Conservation (phyloP, 345 rosid genomes). For the Salix suchowensis region DNA sequence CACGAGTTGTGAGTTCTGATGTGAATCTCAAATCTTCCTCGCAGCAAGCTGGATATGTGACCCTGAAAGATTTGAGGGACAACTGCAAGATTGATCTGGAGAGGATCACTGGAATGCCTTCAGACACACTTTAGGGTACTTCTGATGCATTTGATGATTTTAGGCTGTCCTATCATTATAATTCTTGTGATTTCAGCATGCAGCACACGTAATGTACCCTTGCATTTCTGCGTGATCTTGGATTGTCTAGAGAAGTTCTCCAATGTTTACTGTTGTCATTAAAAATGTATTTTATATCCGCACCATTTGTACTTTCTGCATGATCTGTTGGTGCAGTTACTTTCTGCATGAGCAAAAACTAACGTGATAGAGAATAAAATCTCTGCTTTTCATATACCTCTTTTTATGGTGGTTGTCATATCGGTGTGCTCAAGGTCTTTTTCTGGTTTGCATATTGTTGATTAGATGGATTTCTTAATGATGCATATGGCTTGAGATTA, state of each 20-base stretch:
- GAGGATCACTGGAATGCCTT: constrained; percentile 42
- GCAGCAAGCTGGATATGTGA: constrained; percentile 56
- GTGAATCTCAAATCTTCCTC: constrained; percentile 8
- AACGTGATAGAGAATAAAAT: neutral
- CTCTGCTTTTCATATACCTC: neutral
- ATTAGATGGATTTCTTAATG: neutral
- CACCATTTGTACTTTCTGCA: constrained; percentile 13
- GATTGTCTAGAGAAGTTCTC: constrained; percentile 5
- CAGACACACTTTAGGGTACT: constrained; percentile 31
- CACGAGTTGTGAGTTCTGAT: neutral
- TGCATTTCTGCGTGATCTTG: constrained; percentile 2
- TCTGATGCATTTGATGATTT: constrained; percentile 11
- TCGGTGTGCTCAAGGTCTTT: neutral
- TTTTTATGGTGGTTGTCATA: constrained; percentile 9
- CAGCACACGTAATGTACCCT: neutral
- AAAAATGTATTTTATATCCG: constrained; percentile 4
- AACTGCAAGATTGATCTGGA: constrained; percentile 68
- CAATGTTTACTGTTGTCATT: constrained; percentile 2
- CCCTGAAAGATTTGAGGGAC: constrained; percentile 63
- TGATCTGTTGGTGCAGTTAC: neutral
- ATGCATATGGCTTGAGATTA: neutral
- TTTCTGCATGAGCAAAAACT: neutral
- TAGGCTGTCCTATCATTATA: constrained; percentile 15
- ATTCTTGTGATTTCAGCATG: neutral
- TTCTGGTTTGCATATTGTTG: neutral